Conservation (phyloP, 345 rosid genomes). For the Kernera saxatilis region DNA sequence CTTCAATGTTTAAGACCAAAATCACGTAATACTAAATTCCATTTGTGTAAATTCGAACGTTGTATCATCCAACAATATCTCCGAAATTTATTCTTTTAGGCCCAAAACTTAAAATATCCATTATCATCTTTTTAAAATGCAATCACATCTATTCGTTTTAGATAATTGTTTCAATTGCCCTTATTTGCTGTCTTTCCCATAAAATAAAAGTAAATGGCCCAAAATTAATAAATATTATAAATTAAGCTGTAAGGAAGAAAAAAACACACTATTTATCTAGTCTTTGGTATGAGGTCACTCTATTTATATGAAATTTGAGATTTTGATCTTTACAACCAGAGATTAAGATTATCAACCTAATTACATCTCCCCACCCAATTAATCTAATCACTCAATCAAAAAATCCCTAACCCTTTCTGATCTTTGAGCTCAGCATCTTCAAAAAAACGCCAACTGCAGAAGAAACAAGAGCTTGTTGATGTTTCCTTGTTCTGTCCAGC, state of each 20-base stretch:
- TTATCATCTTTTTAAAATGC: neutral
- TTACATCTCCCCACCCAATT: slow-evolving; percentile 18
- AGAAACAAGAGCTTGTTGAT: slow-evolving; percentile 3
- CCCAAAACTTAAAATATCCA: neutral
- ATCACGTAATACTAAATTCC: neutral
- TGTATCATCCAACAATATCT: neutral
- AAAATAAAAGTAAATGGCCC: neutral
- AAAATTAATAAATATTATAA: too few relatives aligned
- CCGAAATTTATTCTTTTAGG: neutral
- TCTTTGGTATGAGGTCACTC: neutral
- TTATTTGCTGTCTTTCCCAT: neutral
- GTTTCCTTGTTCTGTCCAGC: neutral
- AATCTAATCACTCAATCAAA: slow-evolving; percentile 14
- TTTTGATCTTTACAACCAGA: slow-evolving; percentile 24
- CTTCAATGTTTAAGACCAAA: neutral
- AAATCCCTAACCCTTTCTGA: slow-evolving; percentile 8
- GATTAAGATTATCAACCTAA: slow-evolving; percentile 14
- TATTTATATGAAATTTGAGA: neutral
- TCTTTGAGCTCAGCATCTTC: slow-evolving; percentile 4
- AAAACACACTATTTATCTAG: too few relatives aligned
- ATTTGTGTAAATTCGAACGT: neutral
- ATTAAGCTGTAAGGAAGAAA: too few relatives aligned
- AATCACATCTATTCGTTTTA: neutral
- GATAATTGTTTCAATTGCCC: neutral
- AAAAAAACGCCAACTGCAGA: neutral